These are phyloP conservation scores for Porcisia deanei DNA, from an alignment of 208 protist species.

Conservation along the genomic window DNA sequence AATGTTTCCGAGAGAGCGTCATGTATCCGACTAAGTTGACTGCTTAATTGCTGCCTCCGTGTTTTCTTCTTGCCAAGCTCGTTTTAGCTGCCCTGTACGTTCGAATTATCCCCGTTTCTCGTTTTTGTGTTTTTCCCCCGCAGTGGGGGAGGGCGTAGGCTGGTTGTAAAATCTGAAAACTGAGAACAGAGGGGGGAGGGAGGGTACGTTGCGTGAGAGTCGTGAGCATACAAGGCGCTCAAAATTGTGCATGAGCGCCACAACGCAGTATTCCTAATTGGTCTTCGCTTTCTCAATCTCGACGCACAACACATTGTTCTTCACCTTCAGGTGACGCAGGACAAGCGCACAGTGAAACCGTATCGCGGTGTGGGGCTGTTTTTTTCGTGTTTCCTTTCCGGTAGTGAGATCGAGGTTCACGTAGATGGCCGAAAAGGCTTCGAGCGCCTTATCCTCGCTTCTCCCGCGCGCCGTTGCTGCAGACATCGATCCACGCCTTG, in stretches of 20 bases:
- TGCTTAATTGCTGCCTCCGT: not conserved
- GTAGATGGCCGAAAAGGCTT: not conserved
- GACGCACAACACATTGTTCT: not conserved
- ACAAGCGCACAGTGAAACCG: not conserved
- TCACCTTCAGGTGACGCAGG: too few species aligned
- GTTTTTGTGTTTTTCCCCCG: not conserved
- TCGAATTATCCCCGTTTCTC: too few species aligned
- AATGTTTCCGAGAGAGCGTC: not conserved
- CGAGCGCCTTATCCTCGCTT: slow-evolving; percentile 15
- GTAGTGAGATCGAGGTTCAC: not conserved
- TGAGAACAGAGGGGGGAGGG: not conserved
- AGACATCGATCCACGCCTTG: slow-evolving; percentile 45
- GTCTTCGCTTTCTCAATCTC: not conserved
- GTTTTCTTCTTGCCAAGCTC: not conserved
- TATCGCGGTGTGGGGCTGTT: not conserved
- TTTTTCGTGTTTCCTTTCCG: not conserved
- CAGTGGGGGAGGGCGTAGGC: not conserved
- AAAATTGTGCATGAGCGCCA: not conserved
- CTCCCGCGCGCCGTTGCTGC: slow-evolving; percentile 36
- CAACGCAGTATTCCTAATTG: not conserved
- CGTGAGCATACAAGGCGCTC: not conserved
- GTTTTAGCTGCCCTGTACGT: not conserved
- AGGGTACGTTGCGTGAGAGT: not conserved
- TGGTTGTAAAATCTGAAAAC: not conserved
- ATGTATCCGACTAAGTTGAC: not conserved